Base-by-base conservation (phyloP, 345 rosid genomes). In the Bruguiera parviflora region DNA sequence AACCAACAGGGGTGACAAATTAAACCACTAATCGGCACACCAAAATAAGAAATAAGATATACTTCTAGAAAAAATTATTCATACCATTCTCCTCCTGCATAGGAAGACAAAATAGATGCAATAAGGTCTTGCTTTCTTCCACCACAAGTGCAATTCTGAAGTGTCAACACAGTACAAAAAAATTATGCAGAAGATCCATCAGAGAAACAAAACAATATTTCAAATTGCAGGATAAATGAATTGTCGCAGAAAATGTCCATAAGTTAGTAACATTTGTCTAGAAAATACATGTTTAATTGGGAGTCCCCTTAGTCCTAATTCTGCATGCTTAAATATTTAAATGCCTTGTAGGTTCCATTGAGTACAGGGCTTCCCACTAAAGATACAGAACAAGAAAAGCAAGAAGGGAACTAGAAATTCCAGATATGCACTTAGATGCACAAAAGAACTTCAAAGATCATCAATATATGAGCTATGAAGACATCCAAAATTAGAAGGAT, bases 71-170 rank as follows among this genome's bases (percentile, higher is more conserved):
- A 52, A 28, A 75, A 65, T 64, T 53, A 59, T 69, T 61, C 49
- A 6, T 78, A 88, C 96, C 96, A 78, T 33, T 69, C 65, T 69
- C 86, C 88, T 72, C 81, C 89, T 58, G 77, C 74, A 75, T 81
- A 88, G 61, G 57, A 80, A 66, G 84, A 83, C 28, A 82, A 81
- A 77, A 92, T 79, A 74, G 83, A 81, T 65, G 77, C 74, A 53
- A 89, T 74, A 61, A 91, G 81, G 75, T 89, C 87, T 71, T 78
- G 78, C 83, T 94, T 94, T 81, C 89, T 88, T 77, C 83, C 75
- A 72, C 87, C 79, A 21, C 73, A 73, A 46, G 70, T 68, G 71
- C 76, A 74, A 58, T 73, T 79, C 95, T 88, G 84, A 75, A 73
- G 29, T 67, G 65, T 77, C 81, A 13, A 27, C 29, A 35, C 39